Conservation (phyloP, 2,329 filamentous ascomycete species). For the Stachybotrys echinatus region DNA sequence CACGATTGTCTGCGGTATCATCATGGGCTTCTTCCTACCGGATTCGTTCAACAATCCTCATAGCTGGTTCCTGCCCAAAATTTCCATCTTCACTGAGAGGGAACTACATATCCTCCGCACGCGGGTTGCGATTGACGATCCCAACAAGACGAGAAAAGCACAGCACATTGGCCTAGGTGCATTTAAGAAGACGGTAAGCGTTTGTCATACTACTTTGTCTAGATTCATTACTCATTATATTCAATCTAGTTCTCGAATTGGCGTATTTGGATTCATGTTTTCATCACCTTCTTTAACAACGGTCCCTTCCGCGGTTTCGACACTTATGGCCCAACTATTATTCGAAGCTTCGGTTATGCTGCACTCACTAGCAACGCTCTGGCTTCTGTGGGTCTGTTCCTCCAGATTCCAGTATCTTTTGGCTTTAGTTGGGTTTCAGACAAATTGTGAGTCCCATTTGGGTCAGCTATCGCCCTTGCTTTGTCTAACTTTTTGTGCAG, state of each 20-base stretch:
- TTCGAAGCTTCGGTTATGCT: slow-evolving; percentile 42
- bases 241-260: slow-evolving; percentile 34
- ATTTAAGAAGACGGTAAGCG: slow-evolving; percentile 32
- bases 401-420: slow-evolving; percentile 43
- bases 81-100: slow-evolving; percentile 24
- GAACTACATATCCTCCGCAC: slow-evolving; percentile 31
- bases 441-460: slow-evolving; percentile 37
- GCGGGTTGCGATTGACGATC: slow-evolving; percentile 30
- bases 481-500: no score
- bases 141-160: slow-evolving; percentile 36
- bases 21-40: slow-evolving; percentile 33
- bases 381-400: slow-evolving; percentile 43
- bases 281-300: slow-evolving; percentile 42
- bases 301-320: slow-evolving; percentile 38
- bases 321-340: slow-evolving; percentile 46
- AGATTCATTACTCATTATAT: neutral
- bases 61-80: slow-evolving; percentile 27
- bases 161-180: slow-evolving; percentile 32
- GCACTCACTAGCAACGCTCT: slow-evolving; percentile 42
- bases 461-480: no score
- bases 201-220: neutral
- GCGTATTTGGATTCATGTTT: slow-evolving; percentile 42
- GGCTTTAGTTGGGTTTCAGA: slow-evolving; percentile 44
- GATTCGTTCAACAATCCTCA: slow-evolving; percentile 32
- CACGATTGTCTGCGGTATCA: slow-evolving; percentile 32